Evolutionary conservation across 2,329 filamentous ascomycete genomes (phyloP).

Genomic region (Paramyrothecium roridum): DNA sequence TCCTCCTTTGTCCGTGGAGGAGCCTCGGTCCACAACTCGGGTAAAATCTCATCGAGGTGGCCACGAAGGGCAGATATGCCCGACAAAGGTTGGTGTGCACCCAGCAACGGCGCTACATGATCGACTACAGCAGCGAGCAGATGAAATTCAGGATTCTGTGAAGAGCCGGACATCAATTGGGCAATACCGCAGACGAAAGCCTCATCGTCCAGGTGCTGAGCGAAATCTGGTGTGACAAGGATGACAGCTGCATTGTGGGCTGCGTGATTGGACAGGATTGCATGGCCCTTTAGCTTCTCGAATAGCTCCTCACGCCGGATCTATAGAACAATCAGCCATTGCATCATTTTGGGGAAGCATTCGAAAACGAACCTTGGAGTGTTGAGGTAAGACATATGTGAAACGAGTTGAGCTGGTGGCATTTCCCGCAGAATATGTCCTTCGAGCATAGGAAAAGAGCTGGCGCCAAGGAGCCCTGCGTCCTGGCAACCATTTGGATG

Average conservation of each 20-base stretch:
- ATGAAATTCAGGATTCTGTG: conserved; percentile 35
- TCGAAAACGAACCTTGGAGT: not conserved
- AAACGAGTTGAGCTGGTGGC: conserved; percentile 5
- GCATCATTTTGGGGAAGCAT: not conserved
- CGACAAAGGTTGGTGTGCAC: conserved; percentile 24
- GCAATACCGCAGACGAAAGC: conserved; percentile 39
- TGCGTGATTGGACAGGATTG: conserved; percentile 21
- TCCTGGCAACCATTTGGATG: conserved; percentile 4
- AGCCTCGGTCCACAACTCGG: conserved; percentile 38
- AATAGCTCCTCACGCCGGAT: not conserved
- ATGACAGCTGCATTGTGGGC: conserved; percentile 42
- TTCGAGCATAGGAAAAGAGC: not conserved
- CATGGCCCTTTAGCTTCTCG: conserved; percentile 6
- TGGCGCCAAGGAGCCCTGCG: conserved; percentile 8
- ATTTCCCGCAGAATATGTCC: conserved; percentile 1
- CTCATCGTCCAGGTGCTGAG: conserved; percentile 43
- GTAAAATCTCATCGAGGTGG: conserved; percentile 34
- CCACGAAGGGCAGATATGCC: conserved; percentile 54
- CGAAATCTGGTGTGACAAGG: conserved; percentile 45
- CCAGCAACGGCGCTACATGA: conserved; percentile 38
- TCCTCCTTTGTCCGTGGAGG: conserved; percentile 22
- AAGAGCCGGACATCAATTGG: conserved; percentile 40
- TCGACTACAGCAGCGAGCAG: conserved; percentile 56
- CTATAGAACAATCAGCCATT: not conserved
- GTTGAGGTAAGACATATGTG: not conserved